Conservation (phyloP, 345 rosid species). For the Eucalyptus lansdowneana region DNA sequence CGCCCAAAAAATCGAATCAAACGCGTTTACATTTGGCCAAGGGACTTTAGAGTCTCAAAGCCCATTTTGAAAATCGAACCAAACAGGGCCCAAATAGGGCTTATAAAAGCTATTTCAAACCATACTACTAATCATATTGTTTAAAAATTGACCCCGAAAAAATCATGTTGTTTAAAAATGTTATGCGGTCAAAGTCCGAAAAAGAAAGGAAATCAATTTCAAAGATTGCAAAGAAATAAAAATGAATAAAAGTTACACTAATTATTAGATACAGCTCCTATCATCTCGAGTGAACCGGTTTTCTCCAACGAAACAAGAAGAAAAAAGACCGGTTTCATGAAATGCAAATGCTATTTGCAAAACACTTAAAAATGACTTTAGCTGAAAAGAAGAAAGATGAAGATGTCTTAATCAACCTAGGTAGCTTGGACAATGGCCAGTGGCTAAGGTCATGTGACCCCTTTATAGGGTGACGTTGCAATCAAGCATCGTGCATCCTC, state of each 20-base stretch:
- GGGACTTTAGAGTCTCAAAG: too few relatives aligned
- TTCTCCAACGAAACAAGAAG: neutral
- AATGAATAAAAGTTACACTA: neutral
- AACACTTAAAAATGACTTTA: neutral
- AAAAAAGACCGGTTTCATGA: neutral
- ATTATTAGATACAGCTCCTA: neutral
- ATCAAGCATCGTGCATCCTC: neutral
- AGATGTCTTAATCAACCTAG: neutral
- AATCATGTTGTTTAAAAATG: too few relatives aligned
- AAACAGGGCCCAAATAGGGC: too few relatives aligned
- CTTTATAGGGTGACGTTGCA: neutral
- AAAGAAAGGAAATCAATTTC: neutral
- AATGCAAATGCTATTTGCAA: neutral
- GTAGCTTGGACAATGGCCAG: neutral
- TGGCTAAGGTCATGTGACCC: neutral
- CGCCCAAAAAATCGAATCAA: too few relatives aligned
- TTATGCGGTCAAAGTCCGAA: accelerated
- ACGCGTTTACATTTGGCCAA: too few relatives aligned
- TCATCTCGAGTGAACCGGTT: accelerated
- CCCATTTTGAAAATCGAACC: too few relatives aligned
- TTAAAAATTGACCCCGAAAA: too few relatives aligned
- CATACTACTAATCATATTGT: too few relatives aligned
- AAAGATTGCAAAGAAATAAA: neutral
- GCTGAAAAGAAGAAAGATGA: neutral
- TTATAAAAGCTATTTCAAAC: neutral